Evolutionary conservation across 768 basidiomycete species (phyloP), one percentile per base, ranked within the genome.

Genomic region (Auriculariales sp.): DNA sequence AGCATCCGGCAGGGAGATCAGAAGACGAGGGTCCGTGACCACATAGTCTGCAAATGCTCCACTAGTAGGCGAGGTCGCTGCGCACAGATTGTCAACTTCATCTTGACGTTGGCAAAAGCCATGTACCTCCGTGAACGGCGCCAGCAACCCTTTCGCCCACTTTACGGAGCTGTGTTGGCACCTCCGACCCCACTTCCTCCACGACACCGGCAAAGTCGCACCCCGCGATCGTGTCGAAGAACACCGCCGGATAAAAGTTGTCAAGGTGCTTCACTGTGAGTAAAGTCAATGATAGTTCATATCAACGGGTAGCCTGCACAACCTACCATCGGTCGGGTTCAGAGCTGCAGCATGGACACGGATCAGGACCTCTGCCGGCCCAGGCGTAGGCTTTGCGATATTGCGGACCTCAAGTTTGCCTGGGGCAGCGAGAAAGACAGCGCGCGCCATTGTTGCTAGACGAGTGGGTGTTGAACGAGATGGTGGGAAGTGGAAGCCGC

Each of bases 31-130:
- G 4, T 50, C 50, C 6, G 56, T 54, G 52, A 59, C 51, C 22
- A 58, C 52, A 51, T 61, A 64, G 49, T 64, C 60, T 4, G 60
- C 56, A 48, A 58, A 62, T 15, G 61, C 56, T 14, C 61, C 62
- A 49, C 35, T 56, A 48, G 3, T 28, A 35, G 19, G 33, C 19
- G 34, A n/a, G 4, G 52, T 27, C 28, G 27, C 35, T 14, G 19
- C 42, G 28, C 17, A 22, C 22, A 6, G 10, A n/a, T 10, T 29
- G 12, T 6, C 15, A 27, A 24, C 4, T 4, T 19, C 17, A 52
- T 35, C 5, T n/a, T 22, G 14, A 17, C 27, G 48, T 12, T 44
- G 17, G 15, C 12, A 7, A 39, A 22, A 7, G 25, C 50, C 53
- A 58, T 33, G 48, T 35, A 2, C 55, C 56, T 30, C 62, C 60